These are phyloP conservation scores for Anthoceros angustus DNA, from an alignment of 225 moss, liverwort and hornwort species.

Conservation along the genomic window DNA sequence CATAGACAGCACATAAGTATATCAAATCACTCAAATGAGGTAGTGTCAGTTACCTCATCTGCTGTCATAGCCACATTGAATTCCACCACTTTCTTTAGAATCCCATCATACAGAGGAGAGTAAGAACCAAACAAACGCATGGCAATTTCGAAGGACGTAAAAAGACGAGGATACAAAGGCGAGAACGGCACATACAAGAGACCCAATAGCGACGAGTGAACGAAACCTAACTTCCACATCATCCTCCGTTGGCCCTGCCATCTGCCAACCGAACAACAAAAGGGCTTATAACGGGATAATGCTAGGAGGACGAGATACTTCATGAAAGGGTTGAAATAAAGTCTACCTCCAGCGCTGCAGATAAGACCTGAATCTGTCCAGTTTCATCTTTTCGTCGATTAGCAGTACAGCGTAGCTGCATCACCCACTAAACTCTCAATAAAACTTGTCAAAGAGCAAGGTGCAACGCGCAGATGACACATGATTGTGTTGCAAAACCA, in stretches of 20 bases:
- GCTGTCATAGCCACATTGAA: slow-evolving; percentile 53
- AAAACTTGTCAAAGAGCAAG: background rate
- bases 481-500: background rate
- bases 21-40: too few species aligned
- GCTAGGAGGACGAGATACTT: background rate
- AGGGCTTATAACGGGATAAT: background rate
- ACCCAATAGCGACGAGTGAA: slow-evolving; percentile 75
- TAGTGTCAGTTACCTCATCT: too few species aligned
- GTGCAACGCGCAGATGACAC: background rate
- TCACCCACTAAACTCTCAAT: slow-evolving; percentile 9
- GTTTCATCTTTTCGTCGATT: slow-evolving; percentile 66
- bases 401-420: slow-evolving; percentile 69
- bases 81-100: slow-evolving; percentile 65
- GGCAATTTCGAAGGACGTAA: background rate
- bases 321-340: background rate
- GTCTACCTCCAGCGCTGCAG: slow-evolving; percentile 79
- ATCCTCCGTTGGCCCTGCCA: slow-evolving; percentile 65
- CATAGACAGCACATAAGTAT: too few species aligned
- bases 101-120: slow-evolving; percentile 15
- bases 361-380: slow-evolving; percentile 80
- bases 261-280: slow-evolving; percentile 26
- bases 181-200: slow-evolving; percentile 39
- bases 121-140: background rate
- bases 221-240: slow-evolving; percentile 86
- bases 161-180: too few species aligned